A percentile compares a stretch with the other conserved stretches of the same genome.
Conservation (phyloP, 176 grass and related monocot genomes). For the Themeda triandra region DNA sequence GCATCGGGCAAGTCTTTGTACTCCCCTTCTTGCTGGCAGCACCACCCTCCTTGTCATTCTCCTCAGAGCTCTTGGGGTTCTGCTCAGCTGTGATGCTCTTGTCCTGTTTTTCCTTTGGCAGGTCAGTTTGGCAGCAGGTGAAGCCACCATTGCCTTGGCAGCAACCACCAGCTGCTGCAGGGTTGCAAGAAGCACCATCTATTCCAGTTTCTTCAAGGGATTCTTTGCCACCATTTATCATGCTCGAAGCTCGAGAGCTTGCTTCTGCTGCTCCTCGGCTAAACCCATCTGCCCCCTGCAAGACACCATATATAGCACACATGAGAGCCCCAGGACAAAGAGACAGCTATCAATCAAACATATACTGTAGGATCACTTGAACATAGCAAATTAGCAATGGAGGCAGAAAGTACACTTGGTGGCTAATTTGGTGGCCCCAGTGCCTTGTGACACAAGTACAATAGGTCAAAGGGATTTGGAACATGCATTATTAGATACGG, state of each 20-base stretch:
- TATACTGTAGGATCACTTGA: neutral
- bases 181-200: slow-evolving; percentile 11
- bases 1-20: slow-evolving; percentile 60
- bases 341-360: neutral
- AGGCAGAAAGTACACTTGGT: neutral
- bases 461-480: neutral
- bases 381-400: neutral
- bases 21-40: slow-evolving; percentile 33
- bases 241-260: slow-evolving; percentile 52
- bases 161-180: slow-evolving; percentile 42
- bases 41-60: slow-evolving; percentile 23
- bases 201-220: slow-evolving; percentile 29
- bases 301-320: neutral
- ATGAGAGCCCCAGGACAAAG: slow-evolving; percentile 17
- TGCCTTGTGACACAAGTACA: neutral
- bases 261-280: slow-evolving; percentile 85
- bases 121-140: slow-evolving; percentile 68
- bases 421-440: neutral
- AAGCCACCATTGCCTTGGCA: slow-evolving; percentile 59
- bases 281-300: slow-evolving; percentile 90
- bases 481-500: too few relatives aligned
- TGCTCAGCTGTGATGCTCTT: slow-evolving; percentile 43
- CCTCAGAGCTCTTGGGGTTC: slow-evolving; percentile 31
- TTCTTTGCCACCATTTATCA: slow-evolving; percentile 44
- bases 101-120: slow-evolving; percentile 44